Base-by-base conservation (phyloP, 2,329 filamentous ascomycete genomes). In the Trichoderma harzianum region DNA sequence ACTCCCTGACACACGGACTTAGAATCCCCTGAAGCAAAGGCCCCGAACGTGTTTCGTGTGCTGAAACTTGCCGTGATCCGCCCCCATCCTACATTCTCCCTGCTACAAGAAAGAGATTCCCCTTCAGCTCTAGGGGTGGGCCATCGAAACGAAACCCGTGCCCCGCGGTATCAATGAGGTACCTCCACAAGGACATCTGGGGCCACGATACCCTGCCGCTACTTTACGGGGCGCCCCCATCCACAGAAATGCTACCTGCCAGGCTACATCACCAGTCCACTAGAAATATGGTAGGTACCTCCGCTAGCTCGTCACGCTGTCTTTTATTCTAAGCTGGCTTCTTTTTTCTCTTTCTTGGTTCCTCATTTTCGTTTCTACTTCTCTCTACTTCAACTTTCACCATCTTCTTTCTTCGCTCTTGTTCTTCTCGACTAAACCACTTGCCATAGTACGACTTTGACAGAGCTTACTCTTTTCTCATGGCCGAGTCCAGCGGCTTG, bases 401-500 rank as follows among this genome's bases (percentile, higher is more conserved):
- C 61, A 24, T 60, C 34, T 53, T 51, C 34, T 30, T 30, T 60
- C 34, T 7, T 21, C 30, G 28, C 32, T 21, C n/a, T 18, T 34
- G 47, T 47, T 73, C 63, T 8, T 53, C 4, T 53, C 47, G 70
- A 70, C 73, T 60, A 26, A 61, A 32, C 11, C 30, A 26, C 16
- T 26, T 28, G 61, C 57, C 16, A 12, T 53, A 61, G 57, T 69
- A 67, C 71, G 71, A 69, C 70, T 61, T 70, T 68, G 34, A 64
- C 47, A 57, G 60, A 77, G 77, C 64, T 61, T 67, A 63, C 73
- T 72, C 57, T 60, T 65, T 76, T 76, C 74, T 74, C 76, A 83
- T 84, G 82, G 79, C 77, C 74, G 78, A 81, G 76, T 73, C 79
- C 71, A 77, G 74, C 72, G 77, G 77, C 76, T 75, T 77, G 69